Evolutionary conservation across 2,329 filamentous ascomycete species (phyloP).

Genomic region (Mollisiaceae sp.): DNA sequence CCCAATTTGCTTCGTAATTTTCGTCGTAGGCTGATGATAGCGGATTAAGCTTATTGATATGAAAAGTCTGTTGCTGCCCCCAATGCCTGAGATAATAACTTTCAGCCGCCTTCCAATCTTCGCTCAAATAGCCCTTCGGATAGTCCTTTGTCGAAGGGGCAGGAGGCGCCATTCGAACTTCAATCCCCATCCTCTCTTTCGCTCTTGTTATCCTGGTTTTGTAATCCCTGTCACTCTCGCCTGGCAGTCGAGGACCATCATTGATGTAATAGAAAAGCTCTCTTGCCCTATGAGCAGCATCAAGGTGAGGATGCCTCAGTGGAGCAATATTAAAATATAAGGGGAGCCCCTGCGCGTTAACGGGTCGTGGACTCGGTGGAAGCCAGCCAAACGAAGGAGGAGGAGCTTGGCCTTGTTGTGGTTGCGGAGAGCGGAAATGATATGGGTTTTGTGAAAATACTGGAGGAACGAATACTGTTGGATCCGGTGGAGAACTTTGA

Average conservation of each 20-base stretch:
- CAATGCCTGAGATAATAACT: not conserved
- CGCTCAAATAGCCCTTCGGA: not conserved
- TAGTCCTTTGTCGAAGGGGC: not conserved
- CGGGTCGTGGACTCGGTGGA: not conserved
- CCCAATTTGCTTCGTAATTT: constrained; percentile 5
- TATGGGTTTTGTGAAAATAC: not conserved
- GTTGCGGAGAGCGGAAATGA: not conserved
- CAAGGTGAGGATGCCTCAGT: not conserved
- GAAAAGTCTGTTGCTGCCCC: not conserved
- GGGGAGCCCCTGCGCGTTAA: not conserved
- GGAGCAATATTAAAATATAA: not conserved
- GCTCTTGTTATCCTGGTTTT: constrained; percentile 4
- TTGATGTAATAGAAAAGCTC: constrained; percentile 13
- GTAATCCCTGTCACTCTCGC: not conserved
- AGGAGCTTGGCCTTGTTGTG: not conserved
- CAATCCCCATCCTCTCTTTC: constrained; percentile 10
- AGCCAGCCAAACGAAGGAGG: not conserved
- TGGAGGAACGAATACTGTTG: not conserved
- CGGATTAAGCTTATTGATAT: not conserved
- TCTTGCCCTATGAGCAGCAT: not conserved
- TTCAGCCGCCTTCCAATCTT: not conserved
- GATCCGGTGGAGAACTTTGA: not conserved
- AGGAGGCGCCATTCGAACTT: constrained; percentile 4
- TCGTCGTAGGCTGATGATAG: not conserved
- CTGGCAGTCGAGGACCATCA: constrained; percentile 10